phyloP scores from a whole-genome alignment of 2,329 filamentous ascomycete species.

The Cladobotryum protrusum region DNA sequence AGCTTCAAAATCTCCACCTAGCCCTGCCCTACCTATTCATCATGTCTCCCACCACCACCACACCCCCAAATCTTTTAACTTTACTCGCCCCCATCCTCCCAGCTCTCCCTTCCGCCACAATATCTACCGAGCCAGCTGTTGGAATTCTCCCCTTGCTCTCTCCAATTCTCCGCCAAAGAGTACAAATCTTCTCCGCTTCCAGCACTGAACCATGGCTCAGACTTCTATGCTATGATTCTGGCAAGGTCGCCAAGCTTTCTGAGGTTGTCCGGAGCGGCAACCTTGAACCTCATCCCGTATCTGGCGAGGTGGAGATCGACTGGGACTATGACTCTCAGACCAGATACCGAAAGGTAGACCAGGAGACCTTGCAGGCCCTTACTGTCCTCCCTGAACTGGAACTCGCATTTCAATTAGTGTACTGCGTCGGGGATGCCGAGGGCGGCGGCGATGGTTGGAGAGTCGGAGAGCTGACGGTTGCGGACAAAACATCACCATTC shows the following conservation, averaged over 20 bases:
- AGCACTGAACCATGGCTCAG: constrained; percentile 65
- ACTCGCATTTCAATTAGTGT: constrained; percentile 60
- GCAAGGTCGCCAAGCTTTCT: constrained; percentile 51
- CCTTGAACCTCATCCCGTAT: constrained; percentile 74
- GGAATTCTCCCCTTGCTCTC: constrained; percentile 55
- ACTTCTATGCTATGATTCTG: constrained; percentile 62
- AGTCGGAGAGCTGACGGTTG: constrained; percentile 60
- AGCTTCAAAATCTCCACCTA: neutral
- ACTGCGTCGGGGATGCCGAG: constrained; percentile 60
- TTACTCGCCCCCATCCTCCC: constrained; percentile 53
- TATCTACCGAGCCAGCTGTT: constrained; percentile 51
- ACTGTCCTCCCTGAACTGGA: constrained; percentile 56
- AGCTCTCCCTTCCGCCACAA: constrained; percentile 52
- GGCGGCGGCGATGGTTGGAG: constrained; percentile 61
- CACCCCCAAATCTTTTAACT: constrained; percentile 38
- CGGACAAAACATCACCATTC: constrained; percentile 53
- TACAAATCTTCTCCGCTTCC: constrained; percentile 56
- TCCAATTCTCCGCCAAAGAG: constrained; percentile 59
- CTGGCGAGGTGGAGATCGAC: constrained; percentile 72
- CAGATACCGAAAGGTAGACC: constrained; percentile 62
- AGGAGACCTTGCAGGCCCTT: constrained; percentile 67
- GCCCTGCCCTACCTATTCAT: constrained; percentile 7
- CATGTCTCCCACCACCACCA: constrained; percentile 27
- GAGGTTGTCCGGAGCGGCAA: constrained; percentile 55
- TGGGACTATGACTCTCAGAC: constrained; percentile 57